Base-by-base conservation (phyloP, 495 filamentous ascomycete species). In the Parachaetomium inaequale region DNA sequence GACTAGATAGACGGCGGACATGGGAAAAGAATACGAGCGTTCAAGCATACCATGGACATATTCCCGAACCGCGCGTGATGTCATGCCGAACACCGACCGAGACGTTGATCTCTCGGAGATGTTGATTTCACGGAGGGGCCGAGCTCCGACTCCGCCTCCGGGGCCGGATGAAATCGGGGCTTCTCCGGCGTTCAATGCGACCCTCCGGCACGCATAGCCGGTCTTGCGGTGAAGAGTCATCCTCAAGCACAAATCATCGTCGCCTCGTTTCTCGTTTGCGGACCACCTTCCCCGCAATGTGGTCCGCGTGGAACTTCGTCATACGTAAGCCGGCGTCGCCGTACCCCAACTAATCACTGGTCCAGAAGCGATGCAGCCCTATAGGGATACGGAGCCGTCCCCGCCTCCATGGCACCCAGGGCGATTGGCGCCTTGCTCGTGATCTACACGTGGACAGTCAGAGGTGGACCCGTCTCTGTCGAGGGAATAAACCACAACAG, bases 1-100 rank as follows among this genome's bases (percentile, higher is more conserved):
- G 79, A 87, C 55, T 89, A 86, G 46, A 57, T 56, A 53, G 54
- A 63, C 23, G 59, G 42, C 17, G 23, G 54, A 10, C 15, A 47
- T 17, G 28, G 38, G 32, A 36, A 32, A 45, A 29, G 8, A 61
- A 43, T 34, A 56, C 11, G 11, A 21, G 26, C 15, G 19, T 46
- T 47, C 23, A 19, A 19, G 38, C 32, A 54, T 19, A 55, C 42
- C 15, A 17, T 11, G 17, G 19, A 1, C n/a, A 19, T 49, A 1
- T 21, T 29, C 14, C 11, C 17, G 2, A 4, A 25, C 3, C 28
- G 49, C 29, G 42, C 8, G 46, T 38, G 43, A 58, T 14, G 42
- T 42, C 14, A 29, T 59, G 11, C 42, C 42, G 42, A 46, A 23
- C 19, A n/a, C 42, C 19, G n/a, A 46, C 42, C 19, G 42, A 46